Base-by-base conservation (phyloP, 2,329 filamentous ascomycete species). In the Phaeoacremonium minimum region DNA sequence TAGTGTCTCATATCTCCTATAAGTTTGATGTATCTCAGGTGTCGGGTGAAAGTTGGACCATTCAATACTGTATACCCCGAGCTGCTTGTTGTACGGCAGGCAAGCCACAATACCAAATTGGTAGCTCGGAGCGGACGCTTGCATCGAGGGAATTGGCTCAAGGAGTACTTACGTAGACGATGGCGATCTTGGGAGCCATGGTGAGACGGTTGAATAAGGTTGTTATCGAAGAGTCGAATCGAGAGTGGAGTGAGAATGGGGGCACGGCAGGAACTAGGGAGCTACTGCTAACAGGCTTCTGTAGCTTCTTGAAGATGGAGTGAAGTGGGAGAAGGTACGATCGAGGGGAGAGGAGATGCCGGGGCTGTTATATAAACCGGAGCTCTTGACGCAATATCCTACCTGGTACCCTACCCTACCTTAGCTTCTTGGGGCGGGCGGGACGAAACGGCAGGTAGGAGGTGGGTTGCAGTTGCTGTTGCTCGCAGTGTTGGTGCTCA, bases 101-200 rank as follows among this genome's bases (percentile, higher is more conserved):
- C 17, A 9, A 14, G 7, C 19, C 15, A 28, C 5, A 26, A 17
- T 15, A 14, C n/a, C 3, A 14, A n/a, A 18, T 5, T 14, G 18
- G 14, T 7, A 19, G 13, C 19, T n/a, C 32, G 9, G 6, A n/a
- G 4, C 22, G 8, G 17, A 15, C 17, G 15, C n/a, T 14, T 44
- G 33, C 33, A 28, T 38, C 41, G 14, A 22, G 35, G 19, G 29
- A 35, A 20, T 26, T 39, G 28, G 35, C 38, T 29, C 33, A 36
- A 33, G 36, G 42, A 32, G 35, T 32, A 77, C 85, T 51, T 74
- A 90, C 86, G 64, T 80, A 94, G 62, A 95, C 80, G 67, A 95
- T 93, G 53, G 89, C 89, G 59, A 95, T 78, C 73, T 87, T 94
- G 64, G 87, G 86, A 69, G 86, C 87, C 88, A 95, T 94, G 55